Base-by-base conservation (phyloP, 73 alveolate species). In the Symbiodinium pilosum region DNA sequence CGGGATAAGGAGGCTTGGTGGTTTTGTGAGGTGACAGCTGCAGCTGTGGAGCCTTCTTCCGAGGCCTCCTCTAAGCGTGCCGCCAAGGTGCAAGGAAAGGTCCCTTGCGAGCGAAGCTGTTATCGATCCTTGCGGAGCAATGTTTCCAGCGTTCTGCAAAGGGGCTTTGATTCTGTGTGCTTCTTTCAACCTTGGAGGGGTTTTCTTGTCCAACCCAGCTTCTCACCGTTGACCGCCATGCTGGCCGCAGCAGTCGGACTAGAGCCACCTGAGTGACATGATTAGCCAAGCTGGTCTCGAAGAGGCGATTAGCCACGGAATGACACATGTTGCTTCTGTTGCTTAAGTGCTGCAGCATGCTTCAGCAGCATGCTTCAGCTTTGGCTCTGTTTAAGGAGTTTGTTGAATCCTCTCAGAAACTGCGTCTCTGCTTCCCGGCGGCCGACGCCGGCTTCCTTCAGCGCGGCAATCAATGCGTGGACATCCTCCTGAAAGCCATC, bases 371-470 rank as follows among this genome's bases (percentile, higher is more conserved):
- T n/a, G n/a, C n/a, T n/a, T n/a, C n/a, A n/a, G n/a, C n/a, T n/a
- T n/a, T n/a, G n/a, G n/a, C n/a, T n/a, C n/a, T n/a, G n/a, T n/a
- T n/a, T n/a, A n/a, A n/a, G n/a, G n/a, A n/a, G n/a, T n/a, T n/a
- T n/a, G n/a, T n/a, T n/a, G n/a, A n/a, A 5, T 5, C 18, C 71
- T 1, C 26, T 3, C 26, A 64, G 36, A 59, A 24, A 36, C 77
- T 64, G 77, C 38, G 36, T 64, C 41, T 28, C 38, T 64, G 32
- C 38, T 34, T 32, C 32, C 47, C 75, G 30, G 32, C 44, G 4
- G 43, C 75, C 96, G 14, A 68, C 87, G 30, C 97, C 97, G 30
- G 97, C 97, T 42, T 85, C 88, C 42, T 68, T 91, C 56, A 91
- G 88, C 39, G 97, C 97, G 40, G 43, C 43, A 32, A 91, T 75